These are phyloP conservation scores for Penicillium polonicum DNA, from an alignment of 2,329 filamentous ascomycete genomes.

Conservation along the genomic window DNA sequence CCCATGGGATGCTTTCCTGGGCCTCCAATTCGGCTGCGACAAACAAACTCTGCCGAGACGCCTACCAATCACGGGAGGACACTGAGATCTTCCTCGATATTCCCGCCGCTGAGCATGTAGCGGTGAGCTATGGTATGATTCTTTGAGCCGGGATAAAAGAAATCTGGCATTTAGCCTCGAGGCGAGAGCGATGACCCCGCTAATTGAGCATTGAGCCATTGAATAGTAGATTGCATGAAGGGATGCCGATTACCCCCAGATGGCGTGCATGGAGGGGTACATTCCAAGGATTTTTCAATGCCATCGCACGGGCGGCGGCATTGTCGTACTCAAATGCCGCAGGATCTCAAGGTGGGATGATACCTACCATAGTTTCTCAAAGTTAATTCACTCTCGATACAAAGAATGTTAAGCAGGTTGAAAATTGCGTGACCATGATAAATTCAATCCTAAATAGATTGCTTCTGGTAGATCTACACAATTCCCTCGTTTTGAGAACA, in stretches of 20 bases:
- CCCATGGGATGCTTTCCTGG: slow-evolving; percentile 12
- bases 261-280: slow-evolving; percentile 10
- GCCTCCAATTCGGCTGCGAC: slow-evolving; percentile 4
- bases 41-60: slow-evolving; percentile 10
- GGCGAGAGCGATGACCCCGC: not conserved
- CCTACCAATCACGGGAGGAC: slow-evolving; percentile 18
- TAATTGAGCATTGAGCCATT: not conserved
- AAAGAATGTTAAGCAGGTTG: not conserved
- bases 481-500: not conserved
- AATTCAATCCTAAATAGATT: not conserved
- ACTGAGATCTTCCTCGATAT: slow-evolving; percentile 10
- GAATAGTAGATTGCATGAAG: not conserved
- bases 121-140: slow-evolving; percentile 23
- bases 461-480: not conserved
- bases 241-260: slow-evolving; percentile 2
- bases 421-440: not conserved
- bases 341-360: not conserved
- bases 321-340: slow-evolving; percentile 6
- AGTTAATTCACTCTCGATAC: slow-evolving; percentile 1
- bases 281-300: not conserved
- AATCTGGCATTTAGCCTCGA: not conserved
- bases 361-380: not conserved
- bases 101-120: slow-evolving; percentile 20
- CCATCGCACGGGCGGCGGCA: slow-evolving; percentile 1
- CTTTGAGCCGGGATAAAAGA: slow-evolving; percentile 1